Base-by-base conservation (phyloP, 2,329 filamentous ascomycete genomes). In the Scedosporium aurantiacum region DNA sequence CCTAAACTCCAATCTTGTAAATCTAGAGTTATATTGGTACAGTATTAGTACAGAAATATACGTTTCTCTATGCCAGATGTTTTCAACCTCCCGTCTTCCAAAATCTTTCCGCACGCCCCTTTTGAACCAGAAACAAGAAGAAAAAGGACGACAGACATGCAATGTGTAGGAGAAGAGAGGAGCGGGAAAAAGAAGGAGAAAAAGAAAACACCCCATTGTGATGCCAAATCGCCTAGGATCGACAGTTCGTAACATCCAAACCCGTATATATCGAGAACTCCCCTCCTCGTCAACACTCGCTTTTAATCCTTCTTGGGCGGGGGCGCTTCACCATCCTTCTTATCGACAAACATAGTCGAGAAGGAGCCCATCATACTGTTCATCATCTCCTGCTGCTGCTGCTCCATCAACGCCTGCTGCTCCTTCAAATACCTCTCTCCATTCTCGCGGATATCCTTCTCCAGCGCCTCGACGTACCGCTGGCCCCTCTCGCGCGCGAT, bases 381-480 rank as follows among this genome's bases (percentile, higher is more conserved):
- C 87, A 96, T 92, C 68, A 88, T 88, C 75, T 96, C 91, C 70
- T 96, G 89, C 74, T 92, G 89, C 65, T 86, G 81, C 79, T 91
- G 92, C 79, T 97, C 93, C 78, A 92, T 88, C 71, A 90, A 84
- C 57, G 87, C 87, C 52, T 89, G 89, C 80, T 96, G 92, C 74
- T 97, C 93, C 79, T 92, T 92, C 67, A 99, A 80, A 90, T 92
- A 97, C 77, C 93, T 91, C 73, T 93, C 91, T 60, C 92, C 94
- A 71, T 97, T 94, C 74, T 95, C 89, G 56, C 88, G 83, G 68
- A 99, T 96, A 77, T 96, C 89, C 75, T 87, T 87, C 74, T 97
- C 93, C 64, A 97, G 82, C 67, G 87, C 76, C 78, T 96, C 85
- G 75, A 97, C 99, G 74, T 92, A 89, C 73, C 88, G 87, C 76